Percentiles rank a stretch among this genome's conserved stretches.
Conservation (phyloP, 768 basidiomycete genomes). For the Lactarius hengduanensis region DNA sequence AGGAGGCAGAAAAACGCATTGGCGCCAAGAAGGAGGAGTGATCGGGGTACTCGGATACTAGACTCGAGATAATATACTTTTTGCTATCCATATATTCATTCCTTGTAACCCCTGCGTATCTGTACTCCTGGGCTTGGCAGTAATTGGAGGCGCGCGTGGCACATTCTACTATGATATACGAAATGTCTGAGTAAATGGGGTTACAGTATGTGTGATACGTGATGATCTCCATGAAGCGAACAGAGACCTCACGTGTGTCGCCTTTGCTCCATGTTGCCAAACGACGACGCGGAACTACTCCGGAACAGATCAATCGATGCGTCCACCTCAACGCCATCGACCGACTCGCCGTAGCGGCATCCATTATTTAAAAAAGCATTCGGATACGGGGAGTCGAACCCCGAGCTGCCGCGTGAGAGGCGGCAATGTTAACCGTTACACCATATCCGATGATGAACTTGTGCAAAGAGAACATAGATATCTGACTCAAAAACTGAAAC, state of each 20-base stretch:
- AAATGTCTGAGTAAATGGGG: neutral
- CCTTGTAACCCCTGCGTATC: constrained; percentile 7
- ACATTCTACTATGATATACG: neutral
- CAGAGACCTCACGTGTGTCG: neutral
- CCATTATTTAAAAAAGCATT: constrained; percentile 9
- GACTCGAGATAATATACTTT: constrained; percentile 19
- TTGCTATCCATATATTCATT: constrained; percentile 17
- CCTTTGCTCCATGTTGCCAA: neutral
- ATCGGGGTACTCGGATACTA: neutral
- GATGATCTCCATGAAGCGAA: neutral
- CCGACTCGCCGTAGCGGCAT: no score
- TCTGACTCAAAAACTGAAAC: neutral
- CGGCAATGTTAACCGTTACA: constrained; percentile 42
- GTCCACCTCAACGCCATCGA: no score
- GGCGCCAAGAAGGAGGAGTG: constrained; percentile 70
- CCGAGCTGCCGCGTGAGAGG: constrained; percentile 44
- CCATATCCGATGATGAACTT: constrained; percentile 34
- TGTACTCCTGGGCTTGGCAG: neutral
- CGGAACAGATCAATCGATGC: neutral
- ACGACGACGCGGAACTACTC: neutral
- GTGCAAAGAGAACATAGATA: neutral
- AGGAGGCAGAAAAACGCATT: constrained; percentile 85
- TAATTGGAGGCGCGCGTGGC: neutral
- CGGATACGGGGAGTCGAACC: constrained; percentile 45
- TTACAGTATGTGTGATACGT: neutral